Evolutionary conservation across 1,284 basidiomycete genomes (phyloP), one percentile per base, ranked within the genome.

Genomic region (Ganoderma sinense): DNA sequence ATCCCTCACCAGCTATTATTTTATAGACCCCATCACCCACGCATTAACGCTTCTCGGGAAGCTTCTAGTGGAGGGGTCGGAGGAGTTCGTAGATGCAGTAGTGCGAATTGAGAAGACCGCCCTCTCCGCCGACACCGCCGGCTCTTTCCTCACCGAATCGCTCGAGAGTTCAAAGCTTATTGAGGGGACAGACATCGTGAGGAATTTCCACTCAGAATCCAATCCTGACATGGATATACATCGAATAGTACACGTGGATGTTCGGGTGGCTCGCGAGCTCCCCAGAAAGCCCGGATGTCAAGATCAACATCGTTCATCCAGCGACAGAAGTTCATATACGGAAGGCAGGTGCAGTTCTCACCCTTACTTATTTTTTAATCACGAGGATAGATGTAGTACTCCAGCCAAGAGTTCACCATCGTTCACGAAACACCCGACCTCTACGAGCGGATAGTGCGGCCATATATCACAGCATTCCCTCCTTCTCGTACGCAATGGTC

Each of bases 241-340:
- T 13, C 14, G 5, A 23, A 13, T 29, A 83, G 83, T 86, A 85
- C 71, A 76, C 81, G 1, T 86, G 84, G 86, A 74, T 81, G 48
- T 79, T 85, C 55, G 87, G 80, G 1, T 87, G 85, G 84, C 70
- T 84, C 33, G 74, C 76, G 18, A 72, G 74, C 5, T 79, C 78
- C 7, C 67, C 73, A 40, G 78, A 80, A 1, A 75, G 80, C 31
- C 85, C 85, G 1, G 87, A 87, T 56, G 79, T 86, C 40, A 88
- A 86, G 80, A 88, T 97, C 73, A 93, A 90, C 73, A 82, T 96
- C 33, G 91, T 96, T 67, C 93, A 86, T 75, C 95, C 95, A 11
- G 94, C 94, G 6, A 96, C 94, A 0, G 91, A 94, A 16, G 87
- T 89, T 0, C 95, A 97, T 76, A 90, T 97, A 71, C 86, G 86